Evolutionary conservation across 192 early-diverging fungal species (phyloP).

Genomic region (Rhizophagus clarus): DNA sequence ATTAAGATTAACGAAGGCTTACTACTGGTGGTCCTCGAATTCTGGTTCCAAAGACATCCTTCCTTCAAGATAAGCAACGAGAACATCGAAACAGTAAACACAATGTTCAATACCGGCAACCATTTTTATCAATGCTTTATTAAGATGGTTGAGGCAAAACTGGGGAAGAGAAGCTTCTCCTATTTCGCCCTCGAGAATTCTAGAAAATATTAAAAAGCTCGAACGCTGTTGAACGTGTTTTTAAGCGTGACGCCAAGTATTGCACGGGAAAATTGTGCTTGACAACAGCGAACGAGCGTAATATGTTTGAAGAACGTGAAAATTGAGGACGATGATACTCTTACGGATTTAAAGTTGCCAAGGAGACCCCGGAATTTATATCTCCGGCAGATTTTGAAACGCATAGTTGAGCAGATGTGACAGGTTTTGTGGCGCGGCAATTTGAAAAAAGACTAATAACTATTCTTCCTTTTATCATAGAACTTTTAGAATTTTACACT

Average conservation of each 20-base stretch:
- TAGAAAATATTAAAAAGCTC: neutral
- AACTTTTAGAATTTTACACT: no score
- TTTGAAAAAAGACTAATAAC: no score
- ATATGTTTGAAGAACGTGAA: neutral
- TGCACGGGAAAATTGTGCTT: neutral
- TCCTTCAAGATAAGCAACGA: conserved; percentile 63
- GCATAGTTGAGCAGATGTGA: no score
- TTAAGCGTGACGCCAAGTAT: neutral
- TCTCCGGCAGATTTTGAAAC: no score
- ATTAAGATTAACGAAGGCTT: conserved; percentile 26
- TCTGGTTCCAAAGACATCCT: conserved; percentile 41
- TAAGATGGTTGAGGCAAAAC: no score
- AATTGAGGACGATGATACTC: neutral
- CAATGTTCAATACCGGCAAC: conserved; percentile 59
- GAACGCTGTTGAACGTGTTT: neutral
- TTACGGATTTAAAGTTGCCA: neutral
- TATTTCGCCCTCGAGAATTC: neutral
- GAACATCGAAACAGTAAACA: conserved; percentile 79
- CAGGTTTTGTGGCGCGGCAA: no score
- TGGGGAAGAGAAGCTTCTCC: neutral
- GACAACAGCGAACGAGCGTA: neutral
- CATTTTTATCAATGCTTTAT: conserved; percentile 9
- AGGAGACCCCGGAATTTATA: no score
- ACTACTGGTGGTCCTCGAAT: conserved; percentile 67
- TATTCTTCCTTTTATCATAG: no score